Conservation (phyloP, 768 basidiomycete species). For the Lactifluus subvellereus region DNA sequence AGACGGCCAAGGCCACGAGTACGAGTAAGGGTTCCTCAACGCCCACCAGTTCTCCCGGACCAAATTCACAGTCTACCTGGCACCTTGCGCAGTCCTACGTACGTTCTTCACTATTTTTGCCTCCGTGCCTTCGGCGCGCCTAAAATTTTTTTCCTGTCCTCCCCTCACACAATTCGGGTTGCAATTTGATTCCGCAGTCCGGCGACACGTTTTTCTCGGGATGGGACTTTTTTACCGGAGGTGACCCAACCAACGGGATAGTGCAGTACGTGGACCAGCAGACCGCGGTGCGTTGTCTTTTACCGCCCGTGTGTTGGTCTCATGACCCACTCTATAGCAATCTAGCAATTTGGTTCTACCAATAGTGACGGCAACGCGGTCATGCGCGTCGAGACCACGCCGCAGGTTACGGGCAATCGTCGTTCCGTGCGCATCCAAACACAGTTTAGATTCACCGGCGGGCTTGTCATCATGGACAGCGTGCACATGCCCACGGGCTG, state of each 20-base stretch:
- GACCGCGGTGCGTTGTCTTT: slow-evolving; percentile 44
- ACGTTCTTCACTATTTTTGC: slow-evolving; percentile 26
- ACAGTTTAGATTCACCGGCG: slow-evolving; percentile 51
- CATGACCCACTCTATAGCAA: slow-evolving; percentile 33
- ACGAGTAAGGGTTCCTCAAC: slow-evolving; percentile 21
- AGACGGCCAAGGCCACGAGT: background rate
- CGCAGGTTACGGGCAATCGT: slow-evolving; percentile 58
- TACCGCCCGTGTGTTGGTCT: slow-evolving; percentile 9
- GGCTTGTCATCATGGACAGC: slow-evolving; percentile 75
- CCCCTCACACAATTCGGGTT: background rate
- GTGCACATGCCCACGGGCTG: slow-evolving; percentile 89
- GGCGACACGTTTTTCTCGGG: slow-evolving; percentile 77
- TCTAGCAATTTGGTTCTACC: slow-evolving; percentile 56
- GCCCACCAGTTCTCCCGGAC: slow-evolving; percentile 22
- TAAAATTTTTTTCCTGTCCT: slow-evolving; percentile 1
- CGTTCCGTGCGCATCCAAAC: slow-evolving; percentile 76
- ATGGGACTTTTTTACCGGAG: slow-evolving; percentile 63
- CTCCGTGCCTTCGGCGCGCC: slow-evolving; percentile 8
- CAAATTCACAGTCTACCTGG: slow-evolving; percentile 31
- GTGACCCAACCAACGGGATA: slow-evolving; percentile 73
- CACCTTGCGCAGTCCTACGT: slow-evolving; percentile 55
- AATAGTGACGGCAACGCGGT: slow-evolving; percentile 71
- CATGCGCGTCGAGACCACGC: slow-evolving; percentile 86
- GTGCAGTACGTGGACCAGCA: slow-evolving; percentile 62
- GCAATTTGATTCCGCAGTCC: slow-evolving; percentile 33